phyloP scores from a whole-genome alignment of 2,329 filamentous ascomycete species.

The Ceratocystis alfenasii region DNA sequence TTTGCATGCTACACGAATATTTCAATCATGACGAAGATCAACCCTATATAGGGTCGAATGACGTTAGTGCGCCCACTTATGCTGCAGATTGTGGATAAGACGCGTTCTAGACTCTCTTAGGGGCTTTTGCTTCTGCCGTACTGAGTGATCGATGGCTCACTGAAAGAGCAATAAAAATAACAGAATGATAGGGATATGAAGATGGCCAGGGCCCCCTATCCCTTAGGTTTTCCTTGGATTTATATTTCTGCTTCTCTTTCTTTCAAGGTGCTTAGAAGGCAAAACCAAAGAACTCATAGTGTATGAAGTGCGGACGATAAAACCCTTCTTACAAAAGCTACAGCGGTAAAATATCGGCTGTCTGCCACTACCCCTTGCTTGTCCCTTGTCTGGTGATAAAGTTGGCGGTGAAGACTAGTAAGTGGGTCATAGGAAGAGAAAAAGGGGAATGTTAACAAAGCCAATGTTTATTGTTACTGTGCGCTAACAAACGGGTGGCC shows the following conservation, averaged over 20 bases:
- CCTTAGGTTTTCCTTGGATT: too few relatives aligned
- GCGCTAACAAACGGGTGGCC: neutral
- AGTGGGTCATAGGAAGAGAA: neutral
- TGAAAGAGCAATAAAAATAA: too few relatives aligned
- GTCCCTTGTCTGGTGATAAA: neutral
- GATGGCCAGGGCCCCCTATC: too few relatives aligned
- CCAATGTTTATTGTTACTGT: neutral
- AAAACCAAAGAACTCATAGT: too few relatives aligned
- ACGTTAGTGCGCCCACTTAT: neutral
- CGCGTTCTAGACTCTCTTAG: slow-evolving; percentile 10
- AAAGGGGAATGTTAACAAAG: neutral
- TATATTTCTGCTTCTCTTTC: too few relatives aligned
- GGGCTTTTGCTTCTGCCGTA: neutral
- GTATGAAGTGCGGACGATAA: too few relatives aligned
- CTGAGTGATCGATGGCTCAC: neutral
- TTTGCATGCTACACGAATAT: neutral
- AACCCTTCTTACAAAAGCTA: too few relatives aligned
- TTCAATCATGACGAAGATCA: slow-evolving; percentile 6
- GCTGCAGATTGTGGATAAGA: slow-evolving; percentile 11
- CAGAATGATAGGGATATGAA: too few relatives aligned
- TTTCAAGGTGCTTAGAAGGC: too few relatives aligned
- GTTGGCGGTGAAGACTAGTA: neutral
- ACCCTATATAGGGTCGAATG: slow-evolving; percentile 2
- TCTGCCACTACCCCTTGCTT: neutral
- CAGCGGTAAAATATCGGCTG: neutral